Evolutionary conservation across 345 rosid genomes (phyloP), one percentile per base, ranked within the genome.

Genomic region (Alliaria petiolata): DNA sequence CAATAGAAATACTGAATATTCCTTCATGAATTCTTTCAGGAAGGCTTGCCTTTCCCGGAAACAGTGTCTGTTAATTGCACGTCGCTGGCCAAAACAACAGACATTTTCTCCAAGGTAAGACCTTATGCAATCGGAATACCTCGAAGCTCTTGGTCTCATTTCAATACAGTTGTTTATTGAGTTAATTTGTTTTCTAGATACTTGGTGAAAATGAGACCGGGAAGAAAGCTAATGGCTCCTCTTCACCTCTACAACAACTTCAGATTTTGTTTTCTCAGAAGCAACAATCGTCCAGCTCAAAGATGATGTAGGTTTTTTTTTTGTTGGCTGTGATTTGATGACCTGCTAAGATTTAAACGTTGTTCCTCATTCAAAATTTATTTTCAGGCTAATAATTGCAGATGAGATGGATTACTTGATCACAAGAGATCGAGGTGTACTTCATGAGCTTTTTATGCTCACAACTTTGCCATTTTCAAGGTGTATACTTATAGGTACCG

Each of bases 321-420:
- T 62, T 50, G 3, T 8, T 17, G 7, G 15, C 9, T 62, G 67
- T 30, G 38, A 36, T 36, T 28, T 54, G 13, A 11, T 53, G 53
- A 20, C 54, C 11, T 62, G 52, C 20, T 44, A 46, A 22, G 43
- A 56, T 63, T 16, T n/a, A 15, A 8, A 14, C 5, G 22, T 6
- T 9, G 42, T 64, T 61, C 0, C 60, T 54, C 19, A 63, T 53
- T 36, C 16, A 47, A 53, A 25, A 66, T 36, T 39, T 1, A 39
- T 65, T 49, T 79, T 72, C 86, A 89, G 98, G 89, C 63, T 93
- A 6, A 62, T 93, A 40, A 82, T 93, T 72, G 95, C 86, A 11
- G 98, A 91, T 79, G 98, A 90, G 81, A 72, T 93, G 85, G 98
- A 91, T 74, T 93, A 87, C 76, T 70, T 93, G 77, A 87, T 93